phyloP scores from a whole-genome alignment of 1,284 basidiomycete genomes.

The Nidula niveotomentosa region DNA sequence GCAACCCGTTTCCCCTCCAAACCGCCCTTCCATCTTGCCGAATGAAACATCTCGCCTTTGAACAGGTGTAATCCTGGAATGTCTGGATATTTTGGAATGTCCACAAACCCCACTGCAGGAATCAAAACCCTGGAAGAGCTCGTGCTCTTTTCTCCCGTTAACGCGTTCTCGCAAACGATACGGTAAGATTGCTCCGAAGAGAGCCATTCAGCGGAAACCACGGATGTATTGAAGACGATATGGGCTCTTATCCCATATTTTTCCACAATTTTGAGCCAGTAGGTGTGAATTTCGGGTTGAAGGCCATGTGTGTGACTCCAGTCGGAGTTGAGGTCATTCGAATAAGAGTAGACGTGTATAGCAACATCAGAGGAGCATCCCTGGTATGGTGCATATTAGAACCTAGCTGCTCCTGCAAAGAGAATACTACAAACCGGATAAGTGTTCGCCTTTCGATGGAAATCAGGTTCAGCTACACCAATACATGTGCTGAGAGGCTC shows the following conservation, averaged over 20 bases:
- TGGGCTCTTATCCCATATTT: constrained; percentile 19
- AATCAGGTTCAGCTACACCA: constrained; percentile 1
- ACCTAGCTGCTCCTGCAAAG: background rate
- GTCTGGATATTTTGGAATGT: background rate
- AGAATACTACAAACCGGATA: constrained; percentile 15
- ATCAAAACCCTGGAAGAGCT: background rate
- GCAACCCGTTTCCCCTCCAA: constrained; percentile 15
- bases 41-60: constrained; percentile 11
- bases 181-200: background rate
- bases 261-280: constrained; percentile 23
- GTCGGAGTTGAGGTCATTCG: constrained; percentile 29
- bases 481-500: background rate
- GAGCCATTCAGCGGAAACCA: background rate
- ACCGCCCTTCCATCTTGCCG: constrained; percentile 13
- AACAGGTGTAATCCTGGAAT: background rate
- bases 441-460: constrained; percentile 14
- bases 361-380: constrained; percentile 27
- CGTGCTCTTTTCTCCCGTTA: background rate
- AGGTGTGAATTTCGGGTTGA: constrained; percentile 29
- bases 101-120: background rate
- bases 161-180: background rate
- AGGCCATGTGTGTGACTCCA: constrained; percentile 27
- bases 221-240: constrained; percentile 7
- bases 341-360: constrained; percentile 31
- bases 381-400: constrained; percentile 7